Evolutionary conservation across 1,284 basidiomycete genomes (phyloP).

Genomic region (Chiua sp.): DNA sequence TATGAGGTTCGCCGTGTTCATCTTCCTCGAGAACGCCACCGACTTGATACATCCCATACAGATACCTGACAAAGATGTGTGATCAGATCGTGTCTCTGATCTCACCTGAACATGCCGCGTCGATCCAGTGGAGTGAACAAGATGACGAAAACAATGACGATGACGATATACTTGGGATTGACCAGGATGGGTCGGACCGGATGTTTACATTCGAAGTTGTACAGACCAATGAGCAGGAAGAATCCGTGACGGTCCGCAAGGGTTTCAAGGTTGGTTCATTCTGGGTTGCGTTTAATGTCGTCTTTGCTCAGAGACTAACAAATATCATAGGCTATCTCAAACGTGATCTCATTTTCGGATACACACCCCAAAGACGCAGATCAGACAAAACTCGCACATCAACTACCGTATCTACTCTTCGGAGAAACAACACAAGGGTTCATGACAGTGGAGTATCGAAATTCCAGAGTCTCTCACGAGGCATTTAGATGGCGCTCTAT

Average conservation of each 20-base stretch:
- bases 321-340: constrained; percentile 19
- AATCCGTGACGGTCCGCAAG: constrained; percentile 45
- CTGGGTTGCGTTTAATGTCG: neutral
- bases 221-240: constrained; percentile 63
- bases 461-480: constrained; percentile 13
- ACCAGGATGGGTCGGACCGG: constrained; percentile 49
- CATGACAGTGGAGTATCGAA: constrained; percentile 33
- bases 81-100: constrained; percentile 58
- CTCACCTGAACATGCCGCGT: constrained; percentile 48
- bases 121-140: constrained; percentile 49
- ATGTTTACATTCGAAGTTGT: constrained; percentile 60
- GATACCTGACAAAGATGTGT: constrained; percentile 60
- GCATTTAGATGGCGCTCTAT: neutral
- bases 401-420: constrained; percentile 35
- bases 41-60: constrained; percentile 20
- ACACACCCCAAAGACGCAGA: constrained; percentile 9
- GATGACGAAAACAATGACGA: constrained; percentile 37
- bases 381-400: constrained; percentile 11
- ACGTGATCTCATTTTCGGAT: constrained; percentile 15
- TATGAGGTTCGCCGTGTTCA: constrained; percentile 52
- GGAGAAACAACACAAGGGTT: constrained; percentile 44
- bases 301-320: neutral
- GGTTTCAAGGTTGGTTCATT: constrained; percentile 47
- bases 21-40: neutral
- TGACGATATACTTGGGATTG: constrained; percentile 30